Base-by-base conservation (phyloP, 768 basidiomycete species). In the Gloeostereum incarnatum region DNA sequence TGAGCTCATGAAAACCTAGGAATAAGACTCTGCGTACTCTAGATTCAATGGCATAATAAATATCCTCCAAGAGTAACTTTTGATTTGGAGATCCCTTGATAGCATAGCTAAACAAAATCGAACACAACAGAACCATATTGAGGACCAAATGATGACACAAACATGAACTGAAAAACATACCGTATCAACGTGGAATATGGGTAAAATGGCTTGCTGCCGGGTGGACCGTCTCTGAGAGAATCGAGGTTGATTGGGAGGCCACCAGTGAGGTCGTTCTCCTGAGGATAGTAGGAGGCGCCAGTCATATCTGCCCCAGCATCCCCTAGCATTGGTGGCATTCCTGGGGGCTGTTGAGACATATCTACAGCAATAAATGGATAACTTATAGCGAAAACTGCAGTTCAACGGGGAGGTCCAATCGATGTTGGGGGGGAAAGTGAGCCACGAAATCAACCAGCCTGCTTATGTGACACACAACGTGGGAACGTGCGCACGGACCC, bases 41-140 rank as follows among this genome's bases (percentile, higher is more conserved):
- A 37, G 84, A 87, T 59, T 89, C 87, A 45, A 91, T 89, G 11
- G 87, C 87, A 60, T 89, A 90, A 57, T 91, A 91, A 38, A 91
- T 90, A 58, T 91, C 87, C 62, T 91, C 87, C 36, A 91, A 62
- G 39, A 91, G 63, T 40, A 91, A 58, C 54, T 86, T 88, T 59
- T 85, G 82, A 54, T 83, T 88, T 27, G 87, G 87, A 5, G 88
- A 86, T 43, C 87, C 88, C 61, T 91, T 91, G 58, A 91, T 91
- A 39, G 87, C 87, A 56, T 90, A 91, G 46, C 87, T 90, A 50
- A 24, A 44, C 34, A 39, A 35, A 39, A 21, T 23, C 37, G 41
- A 32, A 41, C 34, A 35, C 40, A 48, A 36, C 35, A 43, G 35
- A 47, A 26, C 40, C 36, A 44, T 20, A 31, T 26, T n/a, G n/a